These are phyloP conservation scores for Boletus coccyginus DNA, from an alignment of 768 basidiomycete species.

Conservation along the genomic window DNA sequence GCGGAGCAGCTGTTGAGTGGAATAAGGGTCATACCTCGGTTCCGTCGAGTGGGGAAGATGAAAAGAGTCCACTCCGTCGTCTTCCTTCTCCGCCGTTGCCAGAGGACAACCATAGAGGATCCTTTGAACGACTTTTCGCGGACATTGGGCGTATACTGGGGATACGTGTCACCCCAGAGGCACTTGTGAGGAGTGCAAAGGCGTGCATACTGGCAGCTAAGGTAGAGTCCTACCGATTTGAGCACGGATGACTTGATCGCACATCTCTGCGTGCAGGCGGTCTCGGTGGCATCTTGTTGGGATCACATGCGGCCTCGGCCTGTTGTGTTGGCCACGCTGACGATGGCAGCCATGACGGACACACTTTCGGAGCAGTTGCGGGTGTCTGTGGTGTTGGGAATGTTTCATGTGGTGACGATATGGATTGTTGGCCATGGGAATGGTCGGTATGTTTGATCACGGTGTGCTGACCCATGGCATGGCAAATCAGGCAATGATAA, in stretches of 20 bases:
- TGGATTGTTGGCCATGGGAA: slow-evolving; percentile 4
- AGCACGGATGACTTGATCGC: background rate
- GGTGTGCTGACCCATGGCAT: too few relatives aligned
- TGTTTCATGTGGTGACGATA: slow-evolving; percentile 38
- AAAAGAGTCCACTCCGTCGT: slow-evolving; percentile 16
- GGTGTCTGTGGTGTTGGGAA: slow-evolving; percentile 37
- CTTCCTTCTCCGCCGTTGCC: slow-evolving; percentile 11
- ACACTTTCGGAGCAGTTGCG: slow-evolving; percentile 41
- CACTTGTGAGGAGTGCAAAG: slow-evolving; percentile 32
- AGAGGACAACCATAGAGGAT: background rate
- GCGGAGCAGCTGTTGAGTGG: background rate
- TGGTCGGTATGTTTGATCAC: background rate
- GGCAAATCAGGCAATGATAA: too few relatives aligned
- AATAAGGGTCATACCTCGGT: background rate
- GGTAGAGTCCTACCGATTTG: slow-evolving; percentile 18
- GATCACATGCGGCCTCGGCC: slow-evolving; percentile 25
- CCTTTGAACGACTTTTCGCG: background rate
- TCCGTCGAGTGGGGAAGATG: background rate
- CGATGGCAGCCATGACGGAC: slow-evolving; percentile 42
- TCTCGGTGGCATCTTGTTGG: slow-evolving; percentile 24
- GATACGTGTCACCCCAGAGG: slow-evolving; percentile 12
- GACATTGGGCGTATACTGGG: slow-evolving; percentile 1
- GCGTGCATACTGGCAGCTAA: slow-evolving; percentile 36
- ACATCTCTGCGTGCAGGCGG: slow-evolving; percentile 13
- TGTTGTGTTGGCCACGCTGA: slow-evolving; percentile 26